A percentile compares a stretch with the other conserved stretches of the same genome.
Evolutionary conservation across 1,139 yeast species (phyloP).

Genomic region (Hemisphaericaspora lyxosophila): DNA sequence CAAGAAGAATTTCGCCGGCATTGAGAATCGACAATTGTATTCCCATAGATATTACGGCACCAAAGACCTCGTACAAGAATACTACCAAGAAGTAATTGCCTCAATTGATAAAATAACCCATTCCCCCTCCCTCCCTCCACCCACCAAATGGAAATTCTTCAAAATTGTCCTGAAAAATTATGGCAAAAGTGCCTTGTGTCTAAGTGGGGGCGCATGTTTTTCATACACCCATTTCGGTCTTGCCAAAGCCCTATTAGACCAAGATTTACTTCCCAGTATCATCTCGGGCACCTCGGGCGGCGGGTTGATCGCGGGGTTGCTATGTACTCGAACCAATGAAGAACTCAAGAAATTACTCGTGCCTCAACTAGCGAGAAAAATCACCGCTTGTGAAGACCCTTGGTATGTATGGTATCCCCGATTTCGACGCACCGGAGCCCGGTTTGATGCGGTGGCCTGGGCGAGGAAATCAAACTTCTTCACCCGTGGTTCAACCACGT

Average conservation of each 20-base stretch:
- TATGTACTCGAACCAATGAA: conserved; percentile 68
- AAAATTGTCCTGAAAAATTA: conserved; percentile 60
- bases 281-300: conserved; percentile 84
- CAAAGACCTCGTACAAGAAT: conserved; percentile 56
- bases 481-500: conserved; percentile 71
- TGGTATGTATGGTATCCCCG: conserved; percentile 61
- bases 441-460: conserved; percentile 76
- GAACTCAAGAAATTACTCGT: conserved; percentile 57
- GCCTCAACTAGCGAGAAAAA: conserved; percentile 63
- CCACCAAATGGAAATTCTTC: conserved; percentile 55
- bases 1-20: conserved; percentile 75
- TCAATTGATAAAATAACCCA: conserved; percentile 48
- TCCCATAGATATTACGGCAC: conserved; percentile 79
- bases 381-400: conserved; percentile 72
- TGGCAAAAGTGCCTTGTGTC: conserved; percentile 71
- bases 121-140: conserved; percentile 35
- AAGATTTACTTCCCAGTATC: conserved; percentile 64
- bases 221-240: conserved; percentile 79
- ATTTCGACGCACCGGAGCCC: conserved; percentile 74
- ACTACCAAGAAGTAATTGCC: conserved; percentile 51
- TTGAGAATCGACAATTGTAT: conserved; percentile 68
- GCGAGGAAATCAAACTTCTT: conserved; percentile 68
- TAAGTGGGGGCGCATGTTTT: conserved; percentile 81
- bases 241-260: conserved; percentile 67
- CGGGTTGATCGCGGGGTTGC: conserved; percentile 73